Conservation (phyloP, 2,329 filamentous ascomycete genomes). For the Stemphylium vesicarium region DNA sequence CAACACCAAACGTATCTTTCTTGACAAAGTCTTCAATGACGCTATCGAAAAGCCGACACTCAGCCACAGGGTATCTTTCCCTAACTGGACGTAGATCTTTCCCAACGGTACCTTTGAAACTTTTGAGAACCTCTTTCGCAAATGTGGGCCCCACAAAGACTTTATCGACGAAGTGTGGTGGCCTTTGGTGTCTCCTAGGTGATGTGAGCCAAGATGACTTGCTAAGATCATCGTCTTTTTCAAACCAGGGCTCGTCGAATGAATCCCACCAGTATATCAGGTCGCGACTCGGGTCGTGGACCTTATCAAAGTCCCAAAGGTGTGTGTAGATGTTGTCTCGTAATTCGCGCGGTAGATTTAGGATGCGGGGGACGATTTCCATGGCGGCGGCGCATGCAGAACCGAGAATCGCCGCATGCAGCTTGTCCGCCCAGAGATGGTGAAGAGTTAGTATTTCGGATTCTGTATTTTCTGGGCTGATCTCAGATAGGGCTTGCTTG, state of each 20-base stretch:
- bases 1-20: constrained; percentile 13
- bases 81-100: constrained; percentile 8
- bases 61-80: not conserved
- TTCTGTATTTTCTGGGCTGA: not conserved
- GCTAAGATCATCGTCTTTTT: not conserved
- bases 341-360: constrained; percentile 11
- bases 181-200: not conserved
- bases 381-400: constrained; percentile 3
- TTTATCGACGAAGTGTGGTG: constrained; percentile 14
- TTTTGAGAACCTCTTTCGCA: constrained; percentile 6
- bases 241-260: constrained; percentile 11
- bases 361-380: constrained; percentile 2
- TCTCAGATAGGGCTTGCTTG: not conserved
- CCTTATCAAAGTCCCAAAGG: constrained; percentile 1
- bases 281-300: not conserved
- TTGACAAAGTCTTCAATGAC: constrained; percentile 7
- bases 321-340: constrained; percentile 10
- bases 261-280: constrained; percentile 13
- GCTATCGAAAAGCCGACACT: constrained; percentile 1
- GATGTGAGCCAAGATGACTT: not conserved
- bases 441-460: not conserved
- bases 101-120: constrained; percentile 4
- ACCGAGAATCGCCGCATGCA: constrained; percentile 2
- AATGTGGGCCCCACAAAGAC: constrained; percentile 3
- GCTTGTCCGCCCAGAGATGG: not conserved